Evolutionary conservation across 768 basidiomycete genomes (phyloP).

Genomic region (Tricholoma hemisulphureum): DNA sequence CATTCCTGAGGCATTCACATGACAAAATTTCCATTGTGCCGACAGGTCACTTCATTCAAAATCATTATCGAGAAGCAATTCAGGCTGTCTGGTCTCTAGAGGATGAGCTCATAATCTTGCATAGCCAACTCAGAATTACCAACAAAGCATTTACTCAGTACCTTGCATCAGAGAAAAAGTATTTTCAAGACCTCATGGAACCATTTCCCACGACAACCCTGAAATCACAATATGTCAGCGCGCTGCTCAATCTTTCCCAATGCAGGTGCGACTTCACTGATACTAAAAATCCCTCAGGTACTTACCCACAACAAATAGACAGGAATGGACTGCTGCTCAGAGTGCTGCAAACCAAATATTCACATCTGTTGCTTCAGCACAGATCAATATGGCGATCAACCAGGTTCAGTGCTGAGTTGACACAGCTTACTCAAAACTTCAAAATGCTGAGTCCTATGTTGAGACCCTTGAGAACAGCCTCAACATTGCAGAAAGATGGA

Average conservation of each 20-base stretch:
- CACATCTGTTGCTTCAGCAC: background rate
- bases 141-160: slow-evolving; percentile 2
- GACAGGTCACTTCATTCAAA: background rate
- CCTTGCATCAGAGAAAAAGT: background rate
- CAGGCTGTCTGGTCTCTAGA: background rate
- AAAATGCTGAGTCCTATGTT: background rate
- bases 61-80: slow-evolving; percentile 1
- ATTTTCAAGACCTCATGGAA: background rate
- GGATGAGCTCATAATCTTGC: background rate
- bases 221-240: slow-evolving; percentile 2
- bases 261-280: background rate
- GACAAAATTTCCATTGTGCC: background rate
- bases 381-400: background rate
- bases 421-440: background rate
- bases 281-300: background rate
- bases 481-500: background rate
- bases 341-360: background rate
- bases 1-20: background rate
- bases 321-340: background rate
- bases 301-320: background rate
- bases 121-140: background rate
- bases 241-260: background rate
- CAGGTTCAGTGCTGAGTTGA: background rate
- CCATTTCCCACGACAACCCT: background rate
- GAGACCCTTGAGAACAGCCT: background rate